phyloP scores from a whole-genome alignment of 2,329 filamentous ascomycete genomes.

The Cladosporium halotolerans region DNA sequence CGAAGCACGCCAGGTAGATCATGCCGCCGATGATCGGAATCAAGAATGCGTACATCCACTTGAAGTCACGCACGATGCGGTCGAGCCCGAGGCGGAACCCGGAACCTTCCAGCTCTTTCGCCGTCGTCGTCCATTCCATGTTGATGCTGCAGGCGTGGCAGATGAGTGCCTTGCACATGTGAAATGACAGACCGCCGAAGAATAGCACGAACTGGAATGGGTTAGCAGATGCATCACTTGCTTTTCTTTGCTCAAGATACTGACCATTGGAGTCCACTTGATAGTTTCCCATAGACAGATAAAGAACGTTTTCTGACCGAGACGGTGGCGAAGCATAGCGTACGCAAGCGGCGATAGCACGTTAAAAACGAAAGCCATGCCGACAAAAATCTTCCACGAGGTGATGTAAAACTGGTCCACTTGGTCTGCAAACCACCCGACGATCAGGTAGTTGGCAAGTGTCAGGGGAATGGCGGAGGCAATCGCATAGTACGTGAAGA shows the following conservation, averaged over 20 bases:
- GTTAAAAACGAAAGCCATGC: conserved; percentile 60
- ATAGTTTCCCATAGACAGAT: conserved; percentile 50
- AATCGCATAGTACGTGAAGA: conserved; percentile 67
- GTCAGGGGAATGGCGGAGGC: conserved; percentile 62
- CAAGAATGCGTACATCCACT: conserved; percentile 20
- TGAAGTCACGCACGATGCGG: conserved; percentile 19
- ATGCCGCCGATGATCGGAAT: conserved; percentile 17
- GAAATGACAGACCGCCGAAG: conserved; percentile 72
- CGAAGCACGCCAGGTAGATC: conserved; percentile 19
- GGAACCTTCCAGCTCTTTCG: conserved; percentile 65
- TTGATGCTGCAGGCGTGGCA: conserved; percentile 80
- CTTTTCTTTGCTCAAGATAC: not conserved
- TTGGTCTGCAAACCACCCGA: conserved; percentile 64
- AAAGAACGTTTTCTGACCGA: conserved; percentile 49
- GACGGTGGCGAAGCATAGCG: conserved; percentile 57
- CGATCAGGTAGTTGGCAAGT: conserved; percentile 62
- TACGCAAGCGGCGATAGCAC: conserved; percentile 55
- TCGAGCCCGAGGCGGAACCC: conserved; percentile 20
- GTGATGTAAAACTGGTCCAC: conserved; percentile 63
- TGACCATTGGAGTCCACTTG: conserved; percentile 53
- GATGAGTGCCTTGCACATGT: conserved; percentile 72
- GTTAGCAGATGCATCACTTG: not conserved
- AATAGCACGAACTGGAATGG: conserved; percentile 59
- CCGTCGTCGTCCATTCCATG: conserved; percentile 80
- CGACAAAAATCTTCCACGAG: conserved; percentile 58